Evolutionary conservation across 768 basidiomycete species (phyloP).

Genomic region (Serendipita sp.): DNA sequence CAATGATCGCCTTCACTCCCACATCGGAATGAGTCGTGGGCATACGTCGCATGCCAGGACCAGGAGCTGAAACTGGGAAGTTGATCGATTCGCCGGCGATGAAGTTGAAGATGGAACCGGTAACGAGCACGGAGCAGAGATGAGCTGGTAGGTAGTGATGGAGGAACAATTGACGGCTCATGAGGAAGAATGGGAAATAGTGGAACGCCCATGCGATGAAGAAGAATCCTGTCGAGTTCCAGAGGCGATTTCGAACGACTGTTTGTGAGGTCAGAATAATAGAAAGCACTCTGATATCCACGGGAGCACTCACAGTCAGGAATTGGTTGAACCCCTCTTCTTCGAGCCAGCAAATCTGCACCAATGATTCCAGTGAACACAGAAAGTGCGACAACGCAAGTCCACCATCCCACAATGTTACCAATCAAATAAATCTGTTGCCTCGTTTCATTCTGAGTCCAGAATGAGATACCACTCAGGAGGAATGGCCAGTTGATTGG

Average conservation of each 20-base stretch:
- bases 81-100: conserved; percentile 80
- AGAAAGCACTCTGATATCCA: conserved; percentile 4
- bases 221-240: conserved; percentile 96
- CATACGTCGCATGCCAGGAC: conserved; percentile 43
- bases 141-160: conserved; percentile 98
- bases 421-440: conserved; percentile 96
- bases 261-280: conserved; percentile 6
- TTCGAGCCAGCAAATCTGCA: conserved; percentile 77
- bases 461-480: conserved; percentile 91
- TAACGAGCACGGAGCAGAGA: conserved; percentile 77
- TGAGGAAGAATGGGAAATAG: conserved; percentile 94
- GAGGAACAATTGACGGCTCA: conserved; percentile 91
- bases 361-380: conserved; percentile 81
- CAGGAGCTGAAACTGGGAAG: conserved; percentile 70
- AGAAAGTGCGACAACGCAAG: conserved; percentile 68
- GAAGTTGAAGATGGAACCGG: conserved; percentile 84
- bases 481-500: conserved; percentile 99
- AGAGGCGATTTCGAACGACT: conserved; percentile 87
- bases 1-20: conserved; percentile 57
- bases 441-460: conserved; percentile 73
- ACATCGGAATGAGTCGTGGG: conserved; percentile 41
- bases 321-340: conserved; percentile 71
- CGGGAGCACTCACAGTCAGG: conserved; percentile 52
- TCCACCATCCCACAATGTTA: conserved; percentile 90
- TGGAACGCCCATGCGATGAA: conserved; percentile 86